Percentiles rank a stretch among this genome's conserved stretches.
These are phyloP conservation scores for Penstemon eatonii DNA, from an alignment of 257 asterid species.

Conservation along the genomic window DNA sequence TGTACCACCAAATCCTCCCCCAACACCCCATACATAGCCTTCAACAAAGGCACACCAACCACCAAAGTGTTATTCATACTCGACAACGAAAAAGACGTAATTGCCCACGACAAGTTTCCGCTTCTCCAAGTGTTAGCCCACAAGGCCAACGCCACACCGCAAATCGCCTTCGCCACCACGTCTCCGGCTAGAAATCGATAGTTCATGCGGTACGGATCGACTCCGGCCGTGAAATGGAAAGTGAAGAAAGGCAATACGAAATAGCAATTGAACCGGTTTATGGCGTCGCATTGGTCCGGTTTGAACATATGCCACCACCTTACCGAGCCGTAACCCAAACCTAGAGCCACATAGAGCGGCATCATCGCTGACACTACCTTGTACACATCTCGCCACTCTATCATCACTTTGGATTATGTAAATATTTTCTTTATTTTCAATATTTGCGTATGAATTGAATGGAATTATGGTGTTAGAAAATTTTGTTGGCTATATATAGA, in stretches of 20 bases:
- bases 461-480: no score
- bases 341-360: constrained; percentile 61
- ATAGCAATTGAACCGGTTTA: constrained; percentile 65
- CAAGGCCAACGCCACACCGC: constrained; percentile 30
- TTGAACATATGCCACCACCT: constrained; percentile 70
- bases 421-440: no score
- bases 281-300: constrained; percentile 70
- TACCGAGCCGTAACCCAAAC: constrained; percentile 63
- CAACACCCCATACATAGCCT: constrained; percentile 61
- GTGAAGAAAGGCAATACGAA: constrained; percentile 74
- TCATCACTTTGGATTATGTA: constrained; percentile 32
- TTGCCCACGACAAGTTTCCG: constrained; percentile 54
- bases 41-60: constrained; percentile 66
- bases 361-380: constrained; percentile 55
- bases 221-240: constrained; percentile 55
- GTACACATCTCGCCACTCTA: constrained; percentile 49
- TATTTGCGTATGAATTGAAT: no score
- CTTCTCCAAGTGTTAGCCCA: constrained; percentile 51
- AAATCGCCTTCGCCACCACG: constrained; percentile 49
- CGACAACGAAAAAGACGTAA: constrained; percentile 58
- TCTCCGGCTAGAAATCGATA: constrained; percentile 59
- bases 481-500: no score
- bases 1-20: constrained; percentile 66
- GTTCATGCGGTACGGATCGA: constrained; percentile 69
- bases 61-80: constrained; percentile 61